Evolutionary conservation across 2,329 filamentous ascomycete genomes (phyloP).

Genomic region (Neopestalotiopsis sp.): DNA sequence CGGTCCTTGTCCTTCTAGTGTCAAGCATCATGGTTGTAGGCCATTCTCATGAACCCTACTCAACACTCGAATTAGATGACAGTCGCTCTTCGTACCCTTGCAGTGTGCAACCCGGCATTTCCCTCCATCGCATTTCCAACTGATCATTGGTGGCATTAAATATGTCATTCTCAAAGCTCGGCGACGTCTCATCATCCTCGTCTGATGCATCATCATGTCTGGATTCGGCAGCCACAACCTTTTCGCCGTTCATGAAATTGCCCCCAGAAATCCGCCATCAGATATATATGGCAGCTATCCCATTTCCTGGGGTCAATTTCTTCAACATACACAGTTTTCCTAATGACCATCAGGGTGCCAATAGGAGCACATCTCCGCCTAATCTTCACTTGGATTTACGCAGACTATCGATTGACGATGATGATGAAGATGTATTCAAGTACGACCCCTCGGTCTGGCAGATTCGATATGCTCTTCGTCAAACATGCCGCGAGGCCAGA

Average conservation of each 20-base stretch:
- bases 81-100: too few relatives aligned
- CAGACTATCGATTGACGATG: constrained; percentile 32
- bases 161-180: constrained; percentile 6
- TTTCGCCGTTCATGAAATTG: constrained; percentile 31
- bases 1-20: too few relatives aligned
- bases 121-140: not conserved
- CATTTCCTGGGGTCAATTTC: constrained; percentile 37
- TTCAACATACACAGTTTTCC: constrained; percentile 41
- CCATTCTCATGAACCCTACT: too few relatives aligned
- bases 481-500: constrained; percentile 35
- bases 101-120: too few relatives aligned
- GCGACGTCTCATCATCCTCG: constrained; percentile 12
- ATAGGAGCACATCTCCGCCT: constrained; percentile 35
- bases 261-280: constrained; percentile 36
- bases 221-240: constrained; percentile 13
- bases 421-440: constrained; percentile 30
- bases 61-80: too few relatives aligned
- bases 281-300: constrained; percentile 34
- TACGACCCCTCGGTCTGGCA: constrained; percentile 40
- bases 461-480: constrained; percentile 29
- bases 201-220: constrained; percentile 18
- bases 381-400: constrained; percentile 37
- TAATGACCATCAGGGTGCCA: constrained; percentile 34
- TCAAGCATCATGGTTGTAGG: too few relatives aligned
- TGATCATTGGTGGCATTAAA: constrained; percentile 5